Evolutionary conservation across 495 filamentous ascomycete genomes (phyloP), one percentile per base, ranked within the genome.

Genomic region (Aspergillus coremiiformis): DNA sequence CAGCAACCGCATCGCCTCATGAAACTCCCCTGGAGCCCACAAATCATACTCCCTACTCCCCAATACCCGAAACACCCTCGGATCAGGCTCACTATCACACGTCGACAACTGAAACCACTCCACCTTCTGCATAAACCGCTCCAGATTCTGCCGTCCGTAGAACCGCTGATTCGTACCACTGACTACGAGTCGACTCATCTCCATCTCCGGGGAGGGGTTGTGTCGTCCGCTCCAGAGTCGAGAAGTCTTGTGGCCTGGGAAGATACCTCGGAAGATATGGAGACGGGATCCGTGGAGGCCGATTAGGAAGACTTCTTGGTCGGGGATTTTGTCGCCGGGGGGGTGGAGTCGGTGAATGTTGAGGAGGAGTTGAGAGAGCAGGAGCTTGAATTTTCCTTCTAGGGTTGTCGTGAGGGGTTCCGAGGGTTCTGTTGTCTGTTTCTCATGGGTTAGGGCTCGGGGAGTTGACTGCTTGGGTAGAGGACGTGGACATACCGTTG

Each of bases 301-400:
- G 27, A 70, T 53, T 1, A 70, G 50, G 47, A 63, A 70, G 29
- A 57, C 51, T 27, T 70, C 67, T 54, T 70, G 67, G 47, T 65
- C 61, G 0, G 67, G 67, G 15, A 66, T 15, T 17, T 64, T 62
- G 54, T 66, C 63, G 39, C 54, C 60, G 1, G 54, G 58, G 8
- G 56, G 45, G 2, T 51, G 42, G 9, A 65, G 58, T 9, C 47
- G 51, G 29, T 56, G 54, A n/a, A 64, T 35, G 42, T 66, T 46
- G 11, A 55, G 30, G 22, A 60, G 52, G 9, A 70, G 49, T 47
- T 66, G 63, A 8, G 58, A 47, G 7, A 67, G 61, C 1, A 70
- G 54, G 11, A 66, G 55, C 27, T 70, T 67, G 56, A 63, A 66
- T 22, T 62, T 63, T 6, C 47, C 55, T 33, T 49, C 39, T 1